Evolutionary conservation across 805 yeast species (phyloP).

Genomic region (Candida morakotiae): DNA sequence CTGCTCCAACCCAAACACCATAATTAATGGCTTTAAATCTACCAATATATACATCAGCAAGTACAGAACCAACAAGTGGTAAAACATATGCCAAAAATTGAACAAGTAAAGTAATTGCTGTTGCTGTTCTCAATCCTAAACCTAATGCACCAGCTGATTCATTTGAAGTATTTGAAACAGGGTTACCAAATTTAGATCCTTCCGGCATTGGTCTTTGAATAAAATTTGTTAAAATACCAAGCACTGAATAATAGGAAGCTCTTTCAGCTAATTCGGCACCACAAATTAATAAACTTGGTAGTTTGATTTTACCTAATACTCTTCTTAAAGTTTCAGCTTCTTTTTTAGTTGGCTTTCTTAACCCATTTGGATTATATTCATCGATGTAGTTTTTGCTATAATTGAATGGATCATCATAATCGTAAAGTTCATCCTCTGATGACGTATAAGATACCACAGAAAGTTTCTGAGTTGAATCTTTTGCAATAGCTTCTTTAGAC

Average conservation of each 20-base stretch:
- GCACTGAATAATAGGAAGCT: constrained; percentile 49
- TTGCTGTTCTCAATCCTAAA: constrained; percentile 42
- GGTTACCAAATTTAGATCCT: constrained; percentile 33
- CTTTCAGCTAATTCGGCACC: constrained; percentile 51
- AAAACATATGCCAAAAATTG: constrained; percentile 47
- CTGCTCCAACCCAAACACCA: constrained; percentile 44
- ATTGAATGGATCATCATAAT: constrained; percentile 19
- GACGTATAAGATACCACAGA: not conserved
- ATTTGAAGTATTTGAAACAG: constrained; percentile 25
- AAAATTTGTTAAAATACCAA: constrained; percentile 44
- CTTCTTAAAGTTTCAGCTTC: constrained; percentile 27
- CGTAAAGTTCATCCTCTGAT: constrained; percentile 13
- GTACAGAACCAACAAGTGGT: constrained; percentile 50
- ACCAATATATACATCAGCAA: constrained; percentile 48
- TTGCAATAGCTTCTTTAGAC: not conserved
- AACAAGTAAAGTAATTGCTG: constrained; percentile 44
- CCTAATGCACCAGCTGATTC: constrained; percentile 49
- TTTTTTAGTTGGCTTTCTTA: constrained; percentile 27
- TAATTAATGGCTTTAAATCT: constrained; percentile 46
- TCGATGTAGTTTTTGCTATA: constrained; percentile 22
- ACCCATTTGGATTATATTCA: constrained; percentile 35
- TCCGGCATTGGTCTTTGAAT: constrained; percentile 49
- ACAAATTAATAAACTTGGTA: constrained; percentile 47
- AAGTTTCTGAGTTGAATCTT: not conserved
- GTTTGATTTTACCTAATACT: constrained; percentile 45